Evolutionary conservation across 306 rosid species (phyloP), one percentile per base, ranked within the genome.

Genomic region (Albizia julibrissin): DNA sequence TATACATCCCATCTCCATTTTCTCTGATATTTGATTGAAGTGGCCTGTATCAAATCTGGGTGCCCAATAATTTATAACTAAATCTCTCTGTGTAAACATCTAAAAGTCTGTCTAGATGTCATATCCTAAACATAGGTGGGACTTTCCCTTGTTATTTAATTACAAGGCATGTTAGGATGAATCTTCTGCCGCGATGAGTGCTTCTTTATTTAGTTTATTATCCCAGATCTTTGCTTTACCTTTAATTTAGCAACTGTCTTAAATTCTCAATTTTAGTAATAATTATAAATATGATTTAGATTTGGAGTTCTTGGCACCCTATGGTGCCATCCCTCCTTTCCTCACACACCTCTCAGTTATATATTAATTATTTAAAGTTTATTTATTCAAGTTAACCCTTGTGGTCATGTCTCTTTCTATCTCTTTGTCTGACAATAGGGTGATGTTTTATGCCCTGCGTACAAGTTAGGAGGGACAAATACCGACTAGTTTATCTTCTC

Each of bases 31-130:
- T 84, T 80, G n/a, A 75, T 80, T 59, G 61, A 33, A 84, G 75
- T 91, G 78, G 86, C 87, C 83, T 86, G 84, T 83, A 83, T 87
- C 88, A 84, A 85, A 91, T 90, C 92, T 69, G 80, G 88, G 85
- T 86, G 87, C 42, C 89, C 90, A 86, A 87, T 89, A 80, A 85
- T 75, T 78, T 84, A 83, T 77, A 82, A 68, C 82, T 84, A 43
- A 52, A 75, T 86, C 89, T 69, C 66, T 72, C 78, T 81, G 74
- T 77, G 76, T 46, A 73, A 83, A 81, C 85, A 77, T 80, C 4
- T 80, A 70, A 79, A 80, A 78, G 67, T 10, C 29, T 69, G 56
- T 62, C 46, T 50, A 75, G 80, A 24, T 74, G 37, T 50, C 65
- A 77, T 78, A 29, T 83, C 73, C 67, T 74, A 72, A 84, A 74